These are phyloP conservation scores for Diaporthe longicolla DNA, from an alignment of 2,329 filamentous ascomycete genomes.

Conservation along the genomic window DNA sequence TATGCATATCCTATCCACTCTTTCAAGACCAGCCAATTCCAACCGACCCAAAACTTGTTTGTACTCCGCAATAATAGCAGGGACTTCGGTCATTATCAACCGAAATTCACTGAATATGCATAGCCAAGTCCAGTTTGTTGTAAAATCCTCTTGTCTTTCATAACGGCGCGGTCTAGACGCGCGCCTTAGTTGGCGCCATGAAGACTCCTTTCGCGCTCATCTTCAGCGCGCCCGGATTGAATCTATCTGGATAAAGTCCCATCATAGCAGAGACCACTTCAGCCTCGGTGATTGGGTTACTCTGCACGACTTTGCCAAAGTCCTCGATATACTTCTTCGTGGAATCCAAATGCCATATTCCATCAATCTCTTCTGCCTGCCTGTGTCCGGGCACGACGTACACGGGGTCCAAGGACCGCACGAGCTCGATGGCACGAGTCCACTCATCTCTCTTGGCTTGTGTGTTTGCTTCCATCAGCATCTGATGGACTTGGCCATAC, in stretches of 20 bases:
- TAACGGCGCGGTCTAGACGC: too few species aligned
- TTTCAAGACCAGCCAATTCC: too few species aligned
- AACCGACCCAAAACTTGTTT: too few species aligned
- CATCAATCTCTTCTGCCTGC: constrained; percentile 1
- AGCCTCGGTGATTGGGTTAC: neutral
- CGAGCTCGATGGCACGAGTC: neutral
- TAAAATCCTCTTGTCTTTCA: too few species aligned
- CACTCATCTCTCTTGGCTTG: neutral
- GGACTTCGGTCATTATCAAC: too few species aligned
- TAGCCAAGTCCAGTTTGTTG: too few species aligned
- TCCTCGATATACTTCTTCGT: constrained; percentile 8
- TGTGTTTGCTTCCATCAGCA: constrained; percentile 4
- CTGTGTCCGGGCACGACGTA: constrained; percentile 5
- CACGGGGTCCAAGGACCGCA: neutral
- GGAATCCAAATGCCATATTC: constrained; percentile 2
- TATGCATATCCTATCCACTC: too few species aligned
- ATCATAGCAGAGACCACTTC: neutral
- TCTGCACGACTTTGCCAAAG: neutral
- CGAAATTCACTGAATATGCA: too few species aligned
- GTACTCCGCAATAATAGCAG: too few species aligned
- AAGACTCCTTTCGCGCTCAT: neutral
- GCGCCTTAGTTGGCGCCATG: neutral
- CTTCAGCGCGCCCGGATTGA: neutral
- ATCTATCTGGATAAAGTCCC: neutral
- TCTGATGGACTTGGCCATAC: neutral